Evolutionary conservation across 495 filamentous ascomycete genomes (phyloP).

Genomic region (Neurospora sp.): DNA sequence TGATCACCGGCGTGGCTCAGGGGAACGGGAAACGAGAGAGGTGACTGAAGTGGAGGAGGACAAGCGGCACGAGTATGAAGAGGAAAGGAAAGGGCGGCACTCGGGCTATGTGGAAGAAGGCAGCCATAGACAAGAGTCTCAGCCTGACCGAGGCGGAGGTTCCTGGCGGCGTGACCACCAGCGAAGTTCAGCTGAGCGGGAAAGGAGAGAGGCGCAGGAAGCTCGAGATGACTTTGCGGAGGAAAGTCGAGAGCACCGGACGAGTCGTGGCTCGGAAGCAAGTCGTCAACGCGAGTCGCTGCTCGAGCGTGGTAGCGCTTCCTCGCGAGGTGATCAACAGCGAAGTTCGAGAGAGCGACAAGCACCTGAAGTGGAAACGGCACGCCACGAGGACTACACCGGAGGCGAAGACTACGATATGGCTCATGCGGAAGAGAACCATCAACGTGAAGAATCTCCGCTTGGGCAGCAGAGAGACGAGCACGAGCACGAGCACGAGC

Average conservation of each 20-base stretch:
- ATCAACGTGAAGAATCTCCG: not conserved
- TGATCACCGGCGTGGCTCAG: not conserved
- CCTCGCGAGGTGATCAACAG: not conserved
- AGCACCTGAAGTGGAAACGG: not conserved
- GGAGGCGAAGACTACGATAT: not conserved
- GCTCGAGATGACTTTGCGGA: not conserved
- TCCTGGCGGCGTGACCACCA: not conserved
- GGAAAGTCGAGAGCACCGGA: not conserved
- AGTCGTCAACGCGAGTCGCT: not conserved
- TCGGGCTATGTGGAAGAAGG: not conserved
- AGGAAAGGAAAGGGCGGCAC: not conserved
- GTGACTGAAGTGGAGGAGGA: slow-evolving; percentile 18
- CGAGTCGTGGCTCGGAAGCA: not conserved
- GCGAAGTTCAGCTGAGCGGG: not conserved
- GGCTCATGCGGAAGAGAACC: not conserved
- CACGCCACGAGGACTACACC: not conserved
- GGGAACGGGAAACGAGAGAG: not conserved
- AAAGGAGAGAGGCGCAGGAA: not conserved
- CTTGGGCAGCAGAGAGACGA: slow-evolving; percentile 5
- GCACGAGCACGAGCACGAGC: not conserved
- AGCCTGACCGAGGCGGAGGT: not conserved
- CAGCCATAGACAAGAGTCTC: not conserved
- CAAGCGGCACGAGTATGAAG: not conserved
- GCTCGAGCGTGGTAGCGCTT: not conserved
- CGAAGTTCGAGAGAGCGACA: not conserved